Base-by-base conservation (phyloP, 2,329 filamentous ascomycete genomes). In the Orbilia brochopaga region DNA sequence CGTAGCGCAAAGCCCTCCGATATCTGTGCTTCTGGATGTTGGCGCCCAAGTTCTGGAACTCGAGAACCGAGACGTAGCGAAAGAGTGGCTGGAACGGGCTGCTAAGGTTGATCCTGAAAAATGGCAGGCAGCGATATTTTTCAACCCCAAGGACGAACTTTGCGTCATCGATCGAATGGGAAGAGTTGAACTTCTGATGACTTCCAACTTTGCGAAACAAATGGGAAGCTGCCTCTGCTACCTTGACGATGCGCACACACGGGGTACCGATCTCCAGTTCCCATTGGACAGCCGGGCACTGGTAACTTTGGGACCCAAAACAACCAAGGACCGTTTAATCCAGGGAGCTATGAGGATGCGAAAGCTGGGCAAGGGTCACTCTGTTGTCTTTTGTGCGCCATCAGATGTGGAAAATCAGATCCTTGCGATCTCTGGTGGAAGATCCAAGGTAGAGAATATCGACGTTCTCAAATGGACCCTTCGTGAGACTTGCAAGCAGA, bases 271-370 rank as follows among this genome's bases (percentile, higher is more conserved):
- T 73, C 76, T 92, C 0, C 84, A 83, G 32, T 78, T 91, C 0
- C 89, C 87, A 0, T 63, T 69, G 0, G 3, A 82, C 17, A 88
- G 87, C 74, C 81, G 85, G 0, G 90, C 88, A 0, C 85, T 86
- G 0, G 86, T 92, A 0, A 91, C 88, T 0, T 77, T 93, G 0
- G 88, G 89, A 0, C 82, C 86, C 0, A 81, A 81, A 4, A 74
- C 91, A 0, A 88, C 86, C 0, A 92, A 92, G 69, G 90, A 92
- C 73, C 80, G 83, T 8, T 77, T 91, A 0, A 85, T 87, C 0
- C 89, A 92, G 83, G 88, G 86, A 85, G 79, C 87, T 67, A 90
- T 89, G 86, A 79, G 89, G 23, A 86, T 91, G 85, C 79, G 89
- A 13, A 85, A 87, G 65, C 81, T 92, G 0, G 89, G 87, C 0